Evolutionary conservation across 192 early-diverging fungal species (phyloP), one percentile per base, ranked within the genome.

Genomic region (Backusella macrospora): DNA sequence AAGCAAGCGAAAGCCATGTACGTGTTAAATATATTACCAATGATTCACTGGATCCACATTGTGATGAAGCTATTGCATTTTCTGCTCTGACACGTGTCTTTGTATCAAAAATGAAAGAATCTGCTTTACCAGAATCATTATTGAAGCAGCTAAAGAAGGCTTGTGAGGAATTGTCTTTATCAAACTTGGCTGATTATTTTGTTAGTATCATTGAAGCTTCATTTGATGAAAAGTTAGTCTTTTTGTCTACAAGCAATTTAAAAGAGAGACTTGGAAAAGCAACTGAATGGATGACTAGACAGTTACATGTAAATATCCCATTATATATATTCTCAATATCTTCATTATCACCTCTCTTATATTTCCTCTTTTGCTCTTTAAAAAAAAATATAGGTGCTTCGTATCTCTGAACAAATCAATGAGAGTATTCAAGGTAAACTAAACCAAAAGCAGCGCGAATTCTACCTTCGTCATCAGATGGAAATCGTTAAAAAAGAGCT

Each of bases 401-500:
- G 87, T 64, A 93, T 95, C 15, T 90, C 90, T 15, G 89, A 91
- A 80, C 87, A 93, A 81, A 83, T 94, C 21, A 89, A 91, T 68
- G 78, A 86, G 16, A 90, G 82, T 8, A 88, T 94, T 16, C 90
- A 93, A 71, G 89, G 85, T 39, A 92, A 92, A 73, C 82, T 93
- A 16, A 91, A 86, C 65, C 87, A 92, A 75, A 92, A 94, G 76
- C 94, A 95, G 70, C 84, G 91, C 21, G 94, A 95, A 76, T 91
- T 88, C 55, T 87, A 92, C 70, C 78, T 95, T 47, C 81, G 90
- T 4, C 88, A 95, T 71, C 94, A 95, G 79, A 87, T 95, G 59
- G 87, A 89, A 23, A 92, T 92, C 7, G 93, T 95, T 63, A 92
- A 93, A 68, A 87, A 91, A 72, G 92, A 95, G 70, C 78, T 93